phyloP scores from a whole-genome alignment of 129 eudicot genomes.

The Pulicaria dysenterica region DNA sequence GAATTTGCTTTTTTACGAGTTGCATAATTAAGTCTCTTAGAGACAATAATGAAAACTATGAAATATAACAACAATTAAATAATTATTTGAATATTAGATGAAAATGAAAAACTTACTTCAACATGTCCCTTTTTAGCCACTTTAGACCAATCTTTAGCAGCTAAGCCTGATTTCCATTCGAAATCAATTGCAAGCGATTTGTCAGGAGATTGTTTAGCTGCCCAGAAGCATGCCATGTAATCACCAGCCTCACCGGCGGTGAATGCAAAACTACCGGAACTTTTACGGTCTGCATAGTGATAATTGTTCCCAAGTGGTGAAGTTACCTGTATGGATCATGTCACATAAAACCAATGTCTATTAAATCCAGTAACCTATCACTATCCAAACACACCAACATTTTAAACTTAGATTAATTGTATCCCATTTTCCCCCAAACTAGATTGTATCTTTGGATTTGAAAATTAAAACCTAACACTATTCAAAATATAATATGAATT shows the following conservation, averaged over 20 bases:
- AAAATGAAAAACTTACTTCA: slow-evolving; percentile 29
- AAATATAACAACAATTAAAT: no score
- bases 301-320: slow-evolving; percentile 62
- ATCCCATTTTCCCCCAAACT: no score
- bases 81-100: not conserved
- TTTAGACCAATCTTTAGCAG: slow-evolving; percentile 86
- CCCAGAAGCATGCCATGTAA: slow-evolving; percentile 57
- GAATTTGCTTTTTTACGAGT: not conserved
- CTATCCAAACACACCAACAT: not conserved
- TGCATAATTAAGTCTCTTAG: not conserved
- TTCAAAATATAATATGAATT: no score
- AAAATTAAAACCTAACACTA: no score
- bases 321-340: slow-evolving; percentile 55
- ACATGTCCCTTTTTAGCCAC: slow-evolving; percentile 82
- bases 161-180: slow-evolving; percentile 78
- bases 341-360: not conserved
- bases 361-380: not conserved
- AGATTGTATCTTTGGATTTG: no score
- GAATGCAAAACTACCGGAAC: slow-evolving; percentile 32
- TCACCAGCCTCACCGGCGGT: slow-evolving; percentile 13
- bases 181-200: slow-evolving; percentile 56
- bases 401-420: not conserved
- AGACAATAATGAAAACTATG: not conserved
- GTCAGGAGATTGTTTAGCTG: slow-evolving; percentile 55
- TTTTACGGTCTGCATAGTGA: slow-evolving; percentile 61